These are phyloP conservation scores for Chlorella ohadii DNA, from an alignment of 139 green algal species.

Conservation along the genomic window DNA sequence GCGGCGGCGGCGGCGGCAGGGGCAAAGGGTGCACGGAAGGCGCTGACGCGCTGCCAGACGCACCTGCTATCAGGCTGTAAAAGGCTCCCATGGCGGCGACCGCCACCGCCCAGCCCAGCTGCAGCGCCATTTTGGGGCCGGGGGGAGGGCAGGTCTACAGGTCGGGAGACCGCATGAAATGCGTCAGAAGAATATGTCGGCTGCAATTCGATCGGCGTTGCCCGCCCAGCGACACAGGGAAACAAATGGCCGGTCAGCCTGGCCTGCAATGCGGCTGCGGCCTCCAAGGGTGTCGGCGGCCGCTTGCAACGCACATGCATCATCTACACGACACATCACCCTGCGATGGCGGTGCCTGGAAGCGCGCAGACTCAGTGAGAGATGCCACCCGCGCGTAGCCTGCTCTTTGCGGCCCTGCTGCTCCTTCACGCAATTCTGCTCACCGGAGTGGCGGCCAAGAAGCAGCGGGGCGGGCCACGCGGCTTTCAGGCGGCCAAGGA, in stretches of 20 bases:
- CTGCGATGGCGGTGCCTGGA: no score
- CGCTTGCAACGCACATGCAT: no score
- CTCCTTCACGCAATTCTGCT: background rate
- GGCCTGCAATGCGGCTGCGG: background rate
- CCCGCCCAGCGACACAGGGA: no score
- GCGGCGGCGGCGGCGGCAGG: background rate
- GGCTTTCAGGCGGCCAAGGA: slow-evolving; percentile 37
- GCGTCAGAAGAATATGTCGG: no score
- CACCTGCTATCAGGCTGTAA: slow-evolving; percentile 26
- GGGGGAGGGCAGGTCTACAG: no score
- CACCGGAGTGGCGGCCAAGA: background rate
- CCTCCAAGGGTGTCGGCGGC: background rate
- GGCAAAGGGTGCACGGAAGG: background rate
- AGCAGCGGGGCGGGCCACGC: background rate
- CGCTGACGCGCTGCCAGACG: background rate
- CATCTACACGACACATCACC: no score
- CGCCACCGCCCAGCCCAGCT: slow-evolving; percentile 36
- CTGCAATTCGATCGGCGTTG: no score
- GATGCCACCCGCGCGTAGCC: background rate
- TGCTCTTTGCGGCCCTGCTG: slow-evolving; percentile 9
- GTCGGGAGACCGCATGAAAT: no score
- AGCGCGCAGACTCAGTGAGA: no score
- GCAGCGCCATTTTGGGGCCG: background rate
- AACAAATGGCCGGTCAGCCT: no score
- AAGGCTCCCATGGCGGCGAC: slow-evolving; percentile 30